Evolutionary conservation across 768 basidiomycete genomes (phyloP), one percentile per base, ranked within the genome.

Genomic region (Termitomyces heimii): DNA sequence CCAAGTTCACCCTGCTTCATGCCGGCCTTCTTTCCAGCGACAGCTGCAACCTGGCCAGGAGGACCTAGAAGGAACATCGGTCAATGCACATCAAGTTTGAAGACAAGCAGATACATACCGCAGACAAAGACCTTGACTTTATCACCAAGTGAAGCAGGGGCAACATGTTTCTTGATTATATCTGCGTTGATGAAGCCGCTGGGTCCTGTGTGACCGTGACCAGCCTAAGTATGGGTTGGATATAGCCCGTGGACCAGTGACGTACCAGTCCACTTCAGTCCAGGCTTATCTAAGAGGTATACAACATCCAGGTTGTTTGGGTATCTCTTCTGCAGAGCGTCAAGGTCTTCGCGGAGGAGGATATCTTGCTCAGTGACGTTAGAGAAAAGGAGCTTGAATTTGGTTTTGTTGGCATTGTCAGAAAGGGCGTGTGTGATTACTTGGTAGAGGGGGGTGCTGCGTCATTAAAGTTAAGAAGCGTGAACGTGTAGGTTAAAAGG

Each of bases 321-420:
- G 71, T 86, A 75, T 62, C 84, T 81, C 65, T 81, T 81, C 73
- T 84, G 81, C 65, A 91, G 75, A 8, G 70, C 72, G 59, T 93
- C 90, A 60, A 93, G 78, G 63, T 88, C 85, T 66, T 89, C 81
- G 53, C 86, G 84, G 60, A 96, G 82, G 53, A 95, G 84, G 60
- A 99, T 97, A 68, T 99, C 97, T 53, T 82, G 77, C 68, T 94
- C 92, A 14, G 92, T 83, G 39, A 94, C 81, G 70, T 98, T 98
- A 39, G 91, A 86, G 73, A 90, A 98, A 64, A 99, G 75, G 55
- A 98, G 78, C 47, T 87, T 96, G 78, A 92, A 97, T 65, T 94
- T 94, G 59, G 97, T 98, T 76, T 86, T 92, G 83, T 98, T 97
- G 42, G 72, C 63, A 32, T 82, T 78, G 66, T 92, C 86, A 1